Percentiles rank a stretch among this genome's conserved stretches.
Conservation (phyloP, 2,329 filamentous ascomycete species). For the Venturia carpophila region DNA sequence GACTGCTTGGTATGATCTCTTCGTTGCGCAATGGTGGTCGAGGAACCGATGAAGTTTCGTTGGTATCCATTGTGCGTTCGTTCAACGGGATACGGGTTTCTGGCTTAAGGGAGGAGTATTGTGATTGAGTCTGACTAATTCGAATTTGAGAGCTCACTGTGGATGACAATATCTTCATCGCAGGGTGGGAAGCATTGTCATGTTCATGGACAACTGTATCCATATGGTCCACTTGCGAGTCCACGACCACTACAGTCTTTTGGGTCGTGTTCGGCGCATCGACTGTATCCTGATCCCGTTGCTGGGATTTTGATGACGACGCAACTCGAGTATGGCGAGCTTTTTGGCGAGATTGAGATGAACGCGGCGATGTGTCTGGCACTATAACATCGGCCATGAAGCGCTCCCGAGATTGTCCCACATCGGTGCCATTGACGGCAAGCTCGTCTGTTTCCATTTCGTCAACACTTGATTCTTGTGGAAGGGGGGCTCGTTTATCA, state of each 20-base stretch:
- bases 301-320: neutral
- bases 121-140: constrained; percentile 7
- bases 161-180: neutral
- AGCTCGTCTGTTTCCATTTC: neutral
- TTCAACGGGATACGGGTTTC: neutral
- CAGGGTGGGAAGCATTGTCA: neutral
- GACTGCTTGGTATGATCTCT: constrained; percentile 28
- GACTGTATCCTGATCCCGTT: neutral
- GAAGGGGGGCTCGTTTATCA: neutral
- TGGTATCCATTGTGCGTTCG: neutral
- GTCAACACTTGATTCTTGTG: neutral
- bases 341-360: neutral
- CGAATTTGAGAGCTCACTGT: constrained; percentile 2
- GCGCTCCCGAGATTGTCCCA: neutral
- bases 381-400: neutral
- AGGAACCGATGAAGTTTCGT: neutral
- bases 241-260: constrained; percentile 9
- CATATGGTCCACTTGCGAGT: constrained; percentile 10
- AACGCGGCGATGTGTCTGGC: neutral
- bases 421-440: neutral
- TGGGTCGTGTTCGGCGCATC: constrained; percentile 7
- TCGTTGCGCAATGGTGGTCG: neutral
- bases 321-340: neutral
- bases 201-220: neutral
- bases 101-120: neutral